These are phyloP conservation scores for Chlamydomonas reinhardtii DNA, from an alignment of 163 green algal genomes.

Conservation along the genomic window DNA sequence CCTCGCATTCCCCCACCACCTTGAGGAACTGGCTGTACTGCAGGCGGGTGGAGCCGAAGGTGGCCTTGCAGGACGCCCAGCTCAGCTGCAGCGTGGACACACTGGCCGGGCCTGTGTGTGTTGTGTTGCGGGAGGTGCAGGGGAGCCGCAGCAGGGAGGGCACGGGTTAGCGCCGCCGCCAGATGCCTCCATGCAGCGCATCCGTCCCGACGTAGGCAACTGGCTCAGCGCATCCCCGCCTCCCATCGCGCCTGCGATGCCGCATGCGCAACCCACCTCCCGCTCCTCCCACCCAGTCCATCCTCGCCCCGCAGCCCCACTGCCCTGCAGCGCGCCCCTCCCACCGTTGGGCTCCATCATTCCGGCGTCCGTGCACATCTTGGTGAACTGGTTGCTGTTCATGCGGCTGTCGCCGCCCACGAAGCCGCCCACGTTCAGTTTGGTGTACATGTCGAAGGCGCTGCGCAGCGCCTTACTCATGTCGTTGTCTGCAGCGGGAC, in stretches of 20 bases:
- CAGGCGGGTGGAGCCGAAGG: slow-evolving; percentile 42
- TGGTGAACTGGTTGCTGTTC: slow-evolving; percentile 52
- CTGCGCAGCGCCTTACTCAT: slow-evolving; percentile 30
- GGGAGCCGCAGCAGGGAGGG: too few relatives aligned
- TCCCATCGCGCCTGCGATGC: too few relatives aligned
- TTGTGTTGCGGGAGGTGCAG: too few relatives aligned
- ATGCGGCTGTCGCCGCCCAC: slow-evolving; percentile 49
- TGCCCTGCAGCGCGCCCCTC: too few relatives aligned
- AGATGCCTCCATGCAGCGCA: too few relatives aligned
- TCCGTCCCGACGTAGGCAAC: too few relatives aligned
- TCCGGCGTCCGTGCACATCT: slow-evolving; percentile 45
- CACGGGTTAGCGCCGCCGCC: too few relatives aligned
- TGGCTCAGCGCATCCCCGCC: too few relatives aligned
- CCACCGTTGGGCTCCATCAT: slow-evolving; percentile 49
- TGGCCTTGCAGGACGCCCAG: slow-evolving; percentile 44
- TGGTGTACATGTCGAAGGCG: slow-evolving; percentile 43
- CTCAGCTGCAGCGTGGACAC: slow-evolving; percentile 39
- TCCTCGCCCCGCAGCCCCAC: too few relatives aligned
- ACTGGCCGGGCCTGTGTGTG: slow-evolving; percentile 26
- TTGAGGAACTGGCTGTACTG: slow-evolving; percentile 52
- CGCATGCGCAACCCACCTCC: too few relatives aligned
- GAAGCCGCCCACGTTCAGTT: slow-evolving; percentile 43
- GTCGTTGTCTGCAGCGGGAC: slow-evolving; percentile 17
- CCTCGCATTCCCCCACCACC: background rate
- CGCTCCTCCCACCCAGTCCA: too few relatives aligned